Conservation (phyloP, 306 rosid species). For the Inga laurina region DNA sequence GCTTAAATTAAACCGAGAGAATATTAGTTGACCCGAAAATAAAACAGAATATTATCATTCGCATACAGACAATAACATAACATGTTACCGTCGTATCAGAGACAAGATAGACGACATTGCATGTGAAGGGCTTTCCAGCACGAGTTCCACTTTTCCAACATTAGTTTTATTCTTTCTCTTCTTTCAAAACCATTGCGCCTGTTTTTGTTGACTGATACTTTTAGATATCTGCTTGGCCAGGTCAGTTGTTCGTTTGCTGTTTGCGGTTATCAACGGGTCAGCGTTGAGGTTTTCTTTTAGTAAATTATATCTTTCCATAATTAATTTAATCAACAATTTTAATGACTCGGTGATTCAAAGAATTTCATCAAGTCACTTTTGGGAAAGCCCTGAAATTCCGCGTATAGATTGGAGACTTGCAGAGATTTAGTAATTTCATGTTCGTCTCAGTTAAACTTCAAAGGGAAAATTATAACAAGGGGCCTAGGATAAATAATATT, state of each 20-base stretch:
- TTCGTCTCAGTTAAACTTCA: too few relatives aligned
- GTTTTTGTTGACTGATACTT: slow-evolving; percentile 48
- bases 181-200: slow-evolving; percentile 36
- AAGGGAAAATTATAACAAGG: too few relatives aligned
- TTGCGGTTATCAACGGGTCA: slow-evolving; percentile 1
- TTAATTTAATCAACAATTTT: neutral
- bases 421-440: neutral
- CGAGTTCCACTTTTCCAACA: neutral
- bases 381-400: neutral
- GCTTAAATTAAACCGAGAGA: neutral
- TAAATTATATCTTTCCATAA: neutral
- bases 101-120: slow-evolving; percentile 12
- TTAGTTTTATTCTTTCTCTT: neutral
- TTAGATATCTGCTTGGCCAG: neutral
- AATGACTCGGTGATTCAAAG: neutral
- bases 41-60: neutral
- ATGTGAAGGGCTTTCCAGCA: neutral
- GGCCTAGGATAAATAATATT: too few relatives aligned
- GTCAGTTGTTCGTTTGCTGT: slow-evolving; percentile 31
- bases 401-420: neutral
- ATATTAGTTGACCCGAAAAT: slow-evolving; percentile 5
- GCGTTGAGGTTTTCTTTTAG: neutral
- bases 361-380: neutral
- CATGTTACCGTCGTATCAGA: neutral
- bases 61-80: neutral